Percentiles rank a stretch among this genome's conserved stretches.
phyloP scores from a whole-genome alignment of 352 stramenopile genomes.

The Pythium aquatile region DNA sequence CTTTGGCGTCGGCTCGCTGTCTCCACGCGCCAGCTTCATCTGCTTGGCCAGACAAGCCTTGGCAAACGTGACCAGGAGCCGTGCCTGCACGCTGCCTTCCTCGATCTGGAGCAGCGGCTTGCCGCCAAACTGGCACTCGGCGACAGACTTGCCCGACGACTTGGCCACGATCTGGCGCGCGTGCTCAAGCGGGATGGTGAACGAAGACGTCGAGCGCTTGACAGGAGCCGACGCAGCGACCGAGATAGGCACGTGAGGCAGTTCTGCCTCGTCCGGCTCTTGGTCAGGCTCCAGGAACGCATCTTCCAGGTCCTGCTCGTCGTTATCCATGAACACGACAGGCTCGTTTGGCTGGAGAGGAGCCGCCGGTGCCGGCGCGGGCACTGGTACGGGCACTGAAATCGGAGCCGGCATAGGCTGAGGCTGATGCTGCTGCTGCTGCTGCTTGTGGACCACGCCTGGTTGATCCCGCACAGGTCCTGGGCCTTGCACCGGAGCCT shows the following conservation, averaged over 20 bases:
- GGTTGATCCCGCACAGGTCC: not conserved
- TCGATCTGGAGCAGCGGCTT: slow-evolving; percentile 54
- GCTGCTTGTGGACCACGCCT: not conserved
- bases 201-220: slow-evolving; percentile 22
- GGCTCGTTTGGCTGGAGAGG: not conserved
- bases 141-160: slow-evolving; percentile 51
- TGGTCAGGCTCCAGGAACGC: slow-evolving; percentile 11
- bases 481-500: not conserved
- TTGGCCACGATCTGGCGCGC: slow-evolving; percentile 50
- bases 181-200: slow-evolving; percentile 27
- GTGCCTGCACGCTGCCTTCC: slow-evolving; percentile 64
- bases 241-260: slow-evolving; percentile 20
- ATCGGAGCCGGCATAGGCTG: not conserved
- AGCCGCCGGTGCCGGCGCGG: not conserved
- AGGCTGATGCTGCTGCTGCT: not conserved
- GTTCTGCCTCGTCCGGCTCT: slow-evolving; percentile 17
- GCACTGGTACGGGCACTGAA: not conserved
- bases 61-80: slow-evolving; percentile 68
- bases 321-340: not conserved
- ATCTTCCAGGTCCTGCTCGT: slow-evolving; percentile 10
- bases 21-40: slow-evolving; percentile 26
- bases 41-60: slow-evolving; percentile 75
- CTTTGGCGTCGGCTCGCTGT: slow-evolving; percentile 9
- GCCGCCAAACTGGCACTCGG: slow-evolving; percentile 66
- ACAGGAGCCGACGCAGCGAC: slow-evolving; percentile 15